Percentiles rank a stretch among this genome's conserved stretches.
Conservation (phyloP, 257 asterid species). For the Solanum rostratum region DNA sequence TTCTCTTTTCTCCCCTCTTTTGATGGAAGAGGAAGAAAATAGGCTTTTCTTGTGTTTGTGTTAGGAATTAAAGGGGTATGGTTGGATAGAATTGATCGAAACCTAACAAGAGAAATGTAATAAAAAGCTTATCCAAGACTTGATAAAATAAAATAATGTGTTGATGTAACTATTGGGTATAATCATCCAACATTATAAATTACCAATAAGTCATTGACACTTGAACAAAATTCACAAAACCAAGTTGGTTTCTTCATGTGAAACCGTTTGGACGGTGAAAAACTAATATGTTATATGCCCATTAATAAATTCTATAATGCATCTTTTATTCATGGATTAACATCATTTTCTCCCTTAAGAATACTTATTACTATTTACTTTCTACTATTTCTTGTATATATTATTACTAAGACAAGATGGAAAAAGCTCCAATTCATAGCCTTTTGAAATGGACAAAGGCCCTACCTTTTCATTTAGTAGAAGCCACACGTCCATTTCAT, state of each 20-base stretch:
- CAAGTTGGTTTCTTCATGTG: constrained; percentile 16
- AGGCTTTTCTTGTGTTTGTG: neutral
- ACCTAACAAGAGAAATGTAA: constrained; percentile 11
- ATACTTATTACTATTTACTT: neutral
- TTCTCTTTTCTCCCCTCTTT: neutral
- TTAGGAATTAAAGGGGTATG: neutral
- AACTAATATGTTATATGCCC: constrained; percentile 6
- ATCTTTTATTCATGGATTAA: neutral
- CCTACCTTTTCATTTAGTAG: constrained; percentile 1
- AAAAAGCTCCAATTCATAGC: neutral
- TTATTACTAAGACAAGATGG: neutral
- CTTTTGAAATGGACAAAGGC: neutral
- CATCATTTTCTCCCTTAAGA: neutral
- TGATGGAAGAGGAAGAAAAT: neutral
- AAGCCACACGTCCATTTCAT: constrained; percentile 3
- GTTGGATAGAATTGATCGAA: constrained; percentile 3
- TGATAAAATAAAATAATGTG: neutral
- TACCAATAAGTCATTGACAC: constrained; percentile 7
- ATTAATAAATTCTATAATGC: constrained; percentile 15
- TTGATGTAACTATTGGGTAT: constrained; percentile 7
- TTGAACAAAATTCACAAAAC: constrained; percentile 14
- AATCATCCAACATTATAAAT: neutral
- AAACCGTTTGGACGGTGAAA: constrained; percentile 22
- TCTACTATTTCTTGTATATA: neutral
- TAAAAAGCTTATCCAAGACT: constrained; percentile 36